Evolutionary conservation across 2,329 filamentous ascomycete genomes (phyloP).

Genomic region (Ustulina deusta): DNA sequence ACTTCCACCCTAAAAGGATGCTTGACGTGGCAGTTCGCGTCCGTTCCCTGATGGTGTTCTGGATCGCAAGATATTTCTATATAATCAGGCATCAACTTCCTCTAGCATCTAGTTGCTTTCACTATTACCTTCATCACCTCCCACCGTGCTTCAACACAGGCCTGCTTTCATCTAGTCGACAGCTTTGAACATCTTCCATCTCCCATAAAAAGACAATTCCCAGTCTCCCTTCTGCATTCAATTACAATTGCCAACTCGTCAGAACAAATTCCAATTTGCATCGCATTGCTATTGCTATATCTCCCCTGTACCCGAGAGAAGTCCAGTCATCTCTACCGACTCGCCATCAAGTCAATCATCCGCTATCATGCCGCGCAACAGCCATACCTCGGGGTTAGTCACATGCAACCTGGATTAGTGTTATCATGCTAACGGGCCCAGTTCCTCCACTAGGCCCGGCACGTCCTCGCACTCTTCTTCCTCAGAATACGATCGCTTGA

Average conservation of each 20-base stretch:
- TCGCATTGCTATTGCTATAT: neutral
- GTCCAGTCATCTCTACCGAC: neutral
- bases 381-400: constrained; percentile 22
- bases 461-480: constrained; percentile 16
- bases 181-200: neutral
- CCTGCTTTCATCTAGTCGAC: neutral
- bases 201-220: neutral
- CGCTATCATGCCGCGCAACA: constrained; percentile 22
- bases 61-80: neutral
- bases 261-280: neutral
- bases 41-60: neutral
- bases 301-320: neutral
- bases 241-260: neutral
- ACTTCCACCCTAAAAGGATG: constrained; percentile 19
- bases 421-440: constrained; percentile 21
- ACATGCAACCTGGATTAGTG: neutral
- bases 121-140: neutral
- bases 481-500: neutral
- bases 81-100: constrained; percentile 21
- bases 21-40: constrained; percentile 35
- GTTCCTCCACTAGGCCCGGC: constrained; percentile 20
- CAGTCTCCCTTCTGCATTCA: neutral
- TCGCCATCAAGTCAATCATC: neutral
- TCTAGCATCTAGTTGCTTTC: neutral
- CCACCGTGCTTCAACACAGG: neutral